A percentile compares a stretch with the other conserved stretches of the same genome.
phyloP scores from a whole-genome alignment of 176 grass and related monocot genomes.

The Oryza rufipogon region DNA sequence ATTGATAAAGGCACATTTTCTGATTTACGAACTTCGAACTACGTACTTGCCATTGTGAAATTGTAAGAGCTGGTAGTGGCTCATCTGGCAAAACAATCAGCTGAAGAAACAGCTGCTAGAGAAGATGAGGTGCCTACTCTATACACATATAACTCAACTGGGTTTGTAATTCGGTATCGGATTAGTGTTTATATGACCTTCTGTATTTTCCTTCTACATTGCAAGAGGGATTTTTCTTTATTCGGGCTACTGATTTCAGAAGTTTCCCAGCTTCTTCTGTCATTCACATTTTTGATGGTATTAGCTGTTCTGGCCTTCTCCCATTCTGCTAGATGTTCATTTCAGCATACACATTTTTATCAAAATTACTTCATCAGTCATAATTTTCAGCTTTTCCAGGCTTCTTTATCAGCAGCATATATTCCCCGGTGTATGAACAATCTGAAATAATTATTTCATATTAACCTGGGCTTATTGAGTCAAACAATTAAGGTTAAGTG shows the following conservation, averaged over 20 bases:
- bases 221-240: background rate
- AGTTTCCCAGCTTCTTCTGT: background rate
- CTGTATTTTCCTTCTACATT: background rate
- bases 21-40: background rate
- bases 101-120: constrained; percentile 3
- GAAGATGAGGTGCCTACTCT: background rate
- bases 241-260: background rate
- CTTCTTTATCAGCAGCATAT: background rate
- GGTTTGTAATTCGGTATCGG: background rate
- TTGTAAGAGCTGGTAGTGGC: background rate
- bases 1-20: background rate
- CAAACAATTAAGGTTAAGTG: background rate
- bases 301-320: background rate
- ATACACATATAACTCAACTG: background rate
- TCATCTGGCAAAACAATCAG: background rate
- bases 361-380: background rate
- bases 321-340: background rate
- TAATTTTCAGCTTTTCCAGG: background rate
- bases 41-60: background rate
- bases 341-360: background rate
- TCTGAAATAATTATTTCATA: background rate
- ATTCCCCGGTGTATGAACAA: background rate
- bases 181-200: background rate
- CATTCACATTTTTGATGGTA: background rate
- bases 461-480: background rate